These are phyloP conservation scores for Phytopythium aichiense DNA, from an alignment of 352 stramenopile species.

Conservation along the genomic window DNA sequence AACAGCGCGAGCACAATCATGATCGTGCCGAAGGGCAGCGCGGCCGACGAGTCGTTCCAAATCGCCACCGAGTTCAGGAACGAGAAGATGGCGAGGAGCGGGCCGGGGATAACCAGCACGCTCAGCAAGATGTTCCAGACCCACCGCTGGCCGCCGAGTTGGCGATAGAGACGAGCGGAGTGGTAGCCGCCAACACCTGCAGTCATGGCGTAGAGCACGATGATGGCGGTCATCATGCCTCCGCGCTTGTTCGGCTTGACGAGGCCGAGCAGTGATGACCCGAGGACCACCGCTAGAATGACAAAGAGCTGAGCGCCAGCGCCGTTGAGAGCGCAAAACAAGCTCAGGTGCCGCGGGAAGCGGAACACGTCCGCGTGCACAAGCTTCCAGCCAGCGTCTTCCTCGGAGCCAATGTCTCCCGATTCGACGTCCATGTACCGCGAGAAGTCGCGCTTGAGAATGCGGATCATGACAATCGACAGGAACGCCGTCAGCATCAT, in stretches of 20 bases:
- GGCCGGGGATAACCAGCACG: conserved; percentile 89
- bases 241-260: conserved; percentile 93
- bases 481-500: conserved; percentile 96
- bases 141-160: conserved; percentile 94
- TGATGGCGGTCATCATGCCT: conserved; percentile 91
- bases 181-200: conserved; percentile 92
- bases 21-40: conserved; percentile 95
- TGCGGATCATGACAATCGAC: conserved; percentile 95
- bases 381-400: conserved; percentile 97
- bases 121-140: conserved; percentile 93
- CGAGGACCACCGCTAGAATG: conserved; percentile 90
- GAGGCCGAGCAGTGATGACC: conserved; percentile 87
- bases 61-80: conserved; percentile 96
- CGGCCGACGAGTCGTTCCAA: conserved; percentile 93
- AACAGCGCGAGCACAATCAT: conserved; percentile 93
- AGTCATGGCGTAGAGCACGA: conserved; percentile 94
- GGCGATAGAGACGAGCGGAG: conserved; percentile 91
- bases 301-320: conserved; percentile 93
- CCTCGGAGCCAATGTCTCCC: conserved; percentile 75
- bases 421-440: conserved; percentile 95
- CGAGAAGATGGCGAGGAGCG: conserved; percentile 90
- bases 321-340: conserved; percentile 92
- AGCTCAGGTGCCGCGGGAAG: conserved; percentile 84
- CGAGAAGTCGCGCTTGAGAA: conserved; percentile 98
- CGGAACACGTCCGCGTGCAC: conserved; percentile 97